Conservation (phyloP, 2,329 filamentous ascomycete species). For the Xylariales sp. region DNA sequence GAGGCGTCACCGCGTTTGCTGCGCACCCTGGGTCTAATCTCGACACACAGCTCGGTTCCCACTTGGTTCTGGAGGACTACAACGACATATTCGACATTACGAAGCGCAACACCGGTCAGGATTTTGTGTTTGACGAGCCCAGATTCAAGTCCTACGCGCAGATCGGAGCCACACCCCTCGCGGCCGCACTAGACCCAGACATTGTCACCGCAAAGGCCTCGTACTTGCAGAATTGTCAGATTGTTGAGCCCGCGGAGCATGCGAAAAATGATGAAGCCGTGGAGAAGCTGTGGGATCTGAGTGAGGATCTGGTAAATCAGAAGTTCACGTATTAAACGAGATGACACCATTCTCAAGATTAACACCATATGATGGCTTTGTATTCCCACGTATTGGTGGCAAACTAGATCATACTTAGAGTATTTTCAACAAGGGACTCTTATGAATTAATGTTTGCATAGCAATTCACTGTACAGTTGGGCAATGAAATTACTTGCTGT, state of each 20-base stretch:
- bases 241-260: background rate
- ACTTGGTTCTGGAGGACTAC: background rate
- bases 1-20: background rate
- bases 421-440: too few relatives aligned
- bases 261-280: background rate
- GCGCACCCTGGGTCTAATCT: background rate
- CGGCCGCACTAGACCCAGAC: background rate
- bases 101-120: background rate
- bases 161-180: background rate
- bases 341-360: too few relatives aligned
- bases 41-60: background rate
- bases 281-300: background rate
- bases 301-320: constrained; percentile 1
- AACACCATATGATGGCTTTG: too few relatives aligned
- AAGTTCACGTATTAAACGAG: background rate
- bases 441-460: too few relatives aligned
- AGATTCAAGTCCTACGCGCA: background rate
- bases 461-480: too few relatives aligned
- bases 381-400: too few relatives aligned
- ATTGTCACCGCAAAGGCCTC: background rate
- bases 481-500: too few relatives aligned
- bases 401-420: too few relatives aligned
- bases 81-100: background rate
- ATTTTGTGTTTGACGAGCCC: background rate
- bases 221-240: background rate